Percentiles rank a stretch among this genome's conserved stretches.
phyloP scores from a whole-genome alignment of 2,329 filamentous ascomycete species.

The Hymenoscyphus scutula region DNA sequence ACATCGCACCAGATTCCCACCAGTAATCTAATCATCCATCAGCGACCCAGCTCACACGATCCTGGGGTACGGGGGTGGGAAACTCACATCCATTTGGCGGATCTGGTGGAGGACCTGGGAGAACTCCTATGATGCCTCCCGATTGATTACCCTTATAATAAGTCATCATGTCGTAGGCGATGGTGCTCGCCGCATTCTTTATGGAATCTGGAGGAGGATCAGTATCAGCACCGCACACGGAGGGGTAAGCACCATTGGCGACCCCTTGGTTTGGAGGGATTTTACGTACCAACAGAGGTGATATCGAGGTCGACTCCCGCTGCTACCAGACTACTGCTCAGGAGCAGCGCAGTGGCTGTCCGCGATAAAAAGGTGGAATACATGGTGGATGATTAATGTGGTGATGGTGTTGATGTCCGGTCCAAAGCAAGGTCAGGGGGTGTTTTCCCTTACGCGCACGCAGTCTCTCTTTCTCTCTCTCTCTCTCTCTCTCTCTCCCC shows the following conservation, averaged over 20 bases:
- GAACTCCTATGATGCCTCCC: conserved; percentile 47
- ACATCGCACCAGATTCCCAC: conserved; percentile 52
- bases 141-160: conserved; percentile 43
- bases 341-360: conserved; percentile 25
- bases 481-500: too few species aligned
- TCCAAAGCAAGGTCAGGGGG: background rate
- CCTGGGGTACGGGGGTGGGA: background rate
- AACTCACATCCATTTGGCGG: conserved; percentile 34
- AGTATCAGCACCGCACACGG: background rate
- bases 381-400: conserved; percentile 18
- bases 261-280: background rate
- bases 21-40: conserved; percentile 45
- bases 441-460: background rate
- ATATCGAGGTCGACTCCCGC: conserved; percentile 34
- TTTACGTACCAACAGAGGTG: conserved; percentile 2
- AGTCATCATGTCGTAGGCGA: conserved; percentile 39
- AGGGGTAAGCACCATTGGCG: conserved; percentile 29
- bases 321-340: conserved; percentile 36
- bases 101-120: conserved; percentile 44
- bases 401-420: background rate
- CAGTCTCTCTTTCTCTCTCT: too few species aligned
- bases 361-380: conserved; percentile 26
- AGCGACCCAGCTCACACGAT: background rate
- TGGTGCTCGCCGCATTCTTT: conserved; percentile 33
- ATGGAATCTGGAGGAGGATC: conserved; percentile 38